Evolutionary conservation across 768 basidiomycete genomes (phyloP).

Genomic region (Russula vinacea): DNA sequence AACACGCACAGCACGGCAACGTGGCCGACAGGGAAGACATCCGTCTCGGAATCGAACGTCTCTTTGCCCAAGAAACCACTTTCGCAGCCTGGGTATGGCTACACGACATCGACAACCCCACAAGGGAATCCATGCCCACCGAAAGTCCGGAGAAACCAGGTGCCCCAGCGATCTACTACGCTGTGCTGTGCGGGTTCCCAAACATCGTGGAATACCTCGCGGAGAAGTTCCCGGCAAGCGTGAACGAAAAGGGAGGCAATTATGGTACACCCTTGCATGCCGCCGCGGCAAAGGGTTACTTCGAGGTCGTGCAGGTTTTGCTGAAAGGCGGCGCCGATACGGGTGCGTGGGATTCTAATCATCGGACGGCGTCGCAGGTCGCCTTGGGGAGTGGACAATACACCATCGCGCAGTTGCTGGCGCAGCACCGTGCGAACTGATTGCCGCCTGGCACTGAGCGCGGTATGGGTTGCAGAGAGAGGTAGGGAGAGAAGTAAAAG

Average conservation of each 20-base stretch:
- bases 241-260: not conserved
- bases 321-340: conserved; percentile 8
- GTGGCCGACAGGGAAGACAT: conserved; percentile 11
- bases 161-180: conserved; percentile 15
- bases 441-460: no score
- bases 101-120: conserved; percentile 19
- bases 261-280: conserved; percentile 10
- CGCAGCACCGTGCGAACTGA: conserved; percentile 12
- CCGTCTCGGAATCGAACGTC: conserved; percentile 19
- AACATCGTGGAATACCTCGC: conserved; percentile 14
- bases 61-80: conserved; percentile 9
- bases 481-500: not conserved
- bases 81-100: conserved; percentile 23
- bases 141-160: conserved; percentile 1
- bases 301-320: conserved; percentile 10
- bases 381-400: conserved; percentile 12
- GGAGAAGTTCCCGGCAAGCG: not conserved
- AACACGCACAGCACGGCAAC: conserved; percentile 4
- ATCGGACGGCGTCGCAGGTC: conserved; percentile 19
- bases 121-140: conserved; percentile 9
- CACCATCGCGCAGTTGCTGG: conserved; percentile 11
- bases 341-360: not conserved
- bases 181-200: conserved; percentile 17
- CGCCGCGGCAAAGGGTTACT: conserved; percentile 7
- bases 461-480: not conserved